Base-by-base conservation (phyloP, 2,329 filamentous ascomycete species). In the Coniella lustricola region DNA sequence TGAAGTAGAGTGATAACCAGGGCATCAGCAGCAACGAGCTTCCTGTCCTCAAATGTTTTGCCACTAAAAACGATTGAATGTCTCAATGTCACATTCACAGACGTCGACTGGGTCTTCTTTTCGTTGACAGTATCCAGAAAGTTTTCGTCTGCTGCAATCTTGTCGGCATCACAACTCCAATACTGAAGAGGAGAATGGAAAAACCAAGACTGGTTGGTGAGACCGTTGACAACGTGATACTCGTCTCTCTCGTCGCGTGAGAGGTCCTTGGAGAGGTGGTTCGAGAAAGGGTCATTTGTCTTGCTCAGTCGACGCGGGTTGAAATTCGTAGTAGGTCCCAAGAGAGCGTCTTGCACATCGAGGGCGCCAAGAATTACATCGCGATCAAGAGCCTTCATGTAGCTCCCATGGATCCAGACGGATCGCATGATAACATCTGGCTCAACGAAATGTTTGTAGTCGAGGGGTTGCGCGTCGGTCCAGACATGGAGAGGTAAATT, bases 131-230 rank as follows among this genome's bases (percentile, higher is more conserved):
- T 90, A 1, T 66, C 63, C 3, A 90, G 62, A 12, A 90, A 74
- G 59, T 90, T 74, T 0, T 62, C 46, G 57, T 91, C 87, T 14
- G 65, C 62, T 21, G 75, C 62, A 43, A 91, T 77, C 7, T 64
- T 66, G 1, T 77, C 72, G 5, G 69, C 60, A n/a, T 74, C 85
- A 60, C 82, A 85, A 51, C 81, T 76, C 87, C 87, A 91, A 64
- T 90, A 90, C 64, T 88, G 82, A 46, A 91, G 67, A 1, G 87
- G 86, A n/a, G 87, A 90, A 58, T 90, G 85, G 59, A 87, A 87
- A 56, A 87, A 86, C 85, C 85, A 89, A 3, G 80, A 80, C 56
- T 81, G 68, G 55, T 80, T 76, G 3, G 73, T 79, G 31, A 81
- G 63, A 13, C 78, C 79, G 57, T 83, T 82, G 55, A 73, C 68